Percentiles rank a stretch among this genome's conserved stretches.
phyloP scores from a whole-genome alignment of 225 moss, liverwort and hornwort genomes.

The Polytrichum commune region DNA sequence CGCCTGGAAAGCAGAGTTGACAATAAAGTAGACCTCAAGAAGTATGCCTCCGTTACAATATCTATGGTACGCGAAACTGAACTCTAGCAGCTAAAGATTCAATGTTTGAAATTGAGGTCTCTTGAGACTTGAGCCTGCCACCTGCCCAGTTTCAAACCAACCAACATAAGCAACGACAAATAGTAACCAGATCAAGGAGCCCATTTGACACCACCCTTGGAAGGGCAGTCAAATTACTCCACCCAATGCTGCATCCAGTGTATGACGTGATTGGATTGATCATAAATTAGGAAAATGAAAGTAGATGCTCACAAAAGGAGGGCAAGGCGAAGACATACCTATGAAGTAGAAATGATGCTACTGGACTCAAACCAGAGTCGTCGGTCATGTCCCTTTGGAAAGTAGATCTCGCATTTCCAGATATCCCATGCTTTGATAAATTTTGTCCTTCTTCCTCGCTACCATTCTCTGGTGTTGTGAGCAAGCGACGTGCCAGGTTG shows the following conservation, averaged over 20 bases:
- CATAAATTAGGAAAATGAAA: not conserved
- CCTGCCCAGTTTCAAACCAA: conserved; percentile 26
- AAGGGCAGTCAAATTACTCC: not conserved
- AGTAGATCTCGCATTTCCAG: conserved; percentile 34
- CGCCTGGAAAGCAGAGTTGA: conserved; percentile 26
- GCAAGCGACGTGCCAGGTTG: conserved; percentile 75
- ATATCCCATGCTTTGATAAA: conserved; percentile 28
- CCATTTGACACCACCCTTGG: no score
- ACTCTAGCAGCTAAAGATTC: conserved; percentile 16
- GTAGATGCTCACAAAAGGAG: no score
- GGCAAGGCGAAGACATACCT: conserved; percentile 23
- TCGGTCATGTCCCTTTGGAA: conserved; percentile 42
- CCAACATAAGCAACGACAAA: no score
- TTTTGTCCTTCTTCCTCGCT: conserved; percentile 38
- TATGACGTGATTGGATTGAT: not conserved
- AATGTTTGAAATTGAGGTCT: conserved; percentile 39
- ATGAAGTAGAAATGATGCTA: conserved; percentile 59
- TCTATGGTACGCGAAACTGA: conserved; percentile 23
- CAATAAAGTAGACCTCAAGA: conserved; percentile 21
- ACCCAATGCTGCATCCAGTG: not conserved
- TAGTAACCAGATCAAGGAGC: no score
- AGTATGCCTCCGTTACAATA: conserved; percentile 20
- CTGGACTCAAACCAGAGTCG: conserved; percentile 63
- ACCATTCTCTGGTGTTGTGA: conserved; percentile 58
- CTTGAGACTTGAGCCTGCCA: conserved; percentile 60